Evolutionary conservation across 176 grass and related monocot genomes (phyloP).

Genomic region (Eleusine coracana): DNA sequence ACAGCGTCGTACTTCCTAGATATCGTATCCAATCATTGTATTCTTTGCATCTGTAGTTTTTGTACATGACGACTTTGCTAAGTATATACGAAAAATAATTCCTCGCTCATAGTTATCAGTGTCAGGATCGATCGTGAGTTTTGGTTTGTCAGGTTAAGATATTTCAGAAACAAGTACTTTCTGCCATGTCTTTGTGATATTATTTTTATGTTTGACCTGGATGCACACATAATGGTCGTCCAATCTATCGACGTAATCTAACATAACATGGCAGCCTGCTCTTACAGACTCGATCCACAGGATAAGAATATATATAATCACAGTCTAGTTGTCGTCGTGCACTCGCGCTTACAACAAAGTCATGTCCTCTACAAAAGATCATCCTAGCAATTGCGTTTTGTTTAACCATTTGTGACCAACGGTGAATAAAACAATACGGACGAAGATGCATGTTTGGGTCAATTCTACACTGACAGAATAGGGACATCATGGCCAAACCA

Average conservation of each 20-base stretch:
- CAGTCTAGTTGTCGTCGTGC: not conserved
- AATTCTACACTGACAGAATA: too few species aligned
- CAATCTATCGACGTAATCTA: slow-evolving; percentile 41
- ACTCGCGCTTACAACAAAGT: too few species aligned
- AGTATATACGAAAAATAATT: not conserved
- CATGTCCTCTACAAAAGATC: too few species aligned
- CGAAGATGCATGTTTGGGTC: too few species aligned
- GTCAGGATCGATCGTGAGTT: slow-evolving; percentile 4
- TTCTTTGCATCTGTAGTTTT: not conserved
- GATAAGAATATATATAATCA: not conserved
- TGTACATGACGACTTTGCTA: not conserved
- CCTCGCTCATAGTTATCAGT: not conserved
- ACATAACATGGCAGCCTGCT: slow-evolving; percentile 13
- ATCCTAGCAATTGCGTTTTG: too few species aligned
- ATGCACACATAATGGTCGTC: not conserved
- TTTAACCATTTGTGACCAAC: too few species aligned
- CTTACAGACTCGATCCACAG: not conserved
- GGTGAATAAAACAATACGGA: too few species aligned
- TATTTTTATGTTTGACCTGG: slow-evolving; percentile 3
- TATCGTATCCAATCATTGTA: not conserved
- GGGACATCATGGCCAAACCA: too few species aligned
- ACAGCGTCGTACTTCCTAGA: not conserved
- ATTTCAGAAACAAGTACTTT: not conserved
- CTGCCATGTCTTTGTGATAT: not conserved
- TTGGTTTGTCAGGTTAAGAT: not conserved